Evolutionary conservation across 805 yeast genomes (phyloP), one percentile per base, ranked within the genome.

Genomic region (Wickerhamomyces queroliae): DNA sequence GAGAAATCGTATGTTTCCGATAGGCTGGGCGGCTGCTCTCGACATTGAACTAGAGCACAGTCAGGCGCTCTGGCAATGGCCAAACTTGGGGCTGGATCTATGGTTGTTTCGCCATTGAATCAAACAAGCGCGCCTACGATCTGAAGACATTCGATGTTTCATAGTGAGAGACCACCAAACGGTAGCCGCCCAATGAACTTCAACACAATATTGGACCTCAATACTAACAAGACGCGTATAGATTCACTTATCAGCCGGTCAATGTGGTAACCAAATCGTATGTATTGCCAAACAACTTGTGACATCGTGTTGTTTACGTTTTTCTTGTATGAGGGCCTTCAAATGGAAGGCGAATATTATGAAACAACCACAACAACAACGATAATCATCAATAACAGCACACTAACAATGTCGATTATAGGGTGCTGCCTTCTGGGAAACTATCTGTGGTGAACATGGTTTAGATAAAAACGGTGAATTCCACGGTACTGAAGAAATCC

Each of bases 191-290:
- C n/a, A n/a, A n/a, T n/a, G n/a, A n/a, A n/a, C n/a, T n/a, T n/a
- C n/a, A n/a, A n/a, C 26, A 15, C 34, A 31, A 16, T 15, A 31
- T 7, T 4, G 17, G 22, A 16, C 11, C 34, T 18, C 19, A 5
- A 16, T 46, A 49, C 53, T 50, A 50, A 52, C 56, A 32, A 22
- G 7, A 6, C 9, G 1, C 16, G 15, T 13, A 53, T 64, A 82
- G 93, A 87, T 90, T 66, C 97, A 90, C 68, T 77, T 90, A 66
- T 90, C 97, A 43, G 83, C 96, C 42, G 98, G 98, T 67, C 98
- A 90, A 73, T 89, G 97, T 79, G 96, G 97, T 80, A 90, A 90
- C 78, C 98, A 90, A 71, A 88, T 90, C 53, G 87, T 77, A 69
- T 56, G 82, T 75, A 53, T 43, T 19, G 31, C 35, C n/a, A 24